Percentiles rank a stretch among this genome's conserved stretches.
These are phyloP conservation scores for Coemansia sp. DNA, from an alignment of 192 early-diverging fungal genomes.

Conservation along the genomic window DNA sequence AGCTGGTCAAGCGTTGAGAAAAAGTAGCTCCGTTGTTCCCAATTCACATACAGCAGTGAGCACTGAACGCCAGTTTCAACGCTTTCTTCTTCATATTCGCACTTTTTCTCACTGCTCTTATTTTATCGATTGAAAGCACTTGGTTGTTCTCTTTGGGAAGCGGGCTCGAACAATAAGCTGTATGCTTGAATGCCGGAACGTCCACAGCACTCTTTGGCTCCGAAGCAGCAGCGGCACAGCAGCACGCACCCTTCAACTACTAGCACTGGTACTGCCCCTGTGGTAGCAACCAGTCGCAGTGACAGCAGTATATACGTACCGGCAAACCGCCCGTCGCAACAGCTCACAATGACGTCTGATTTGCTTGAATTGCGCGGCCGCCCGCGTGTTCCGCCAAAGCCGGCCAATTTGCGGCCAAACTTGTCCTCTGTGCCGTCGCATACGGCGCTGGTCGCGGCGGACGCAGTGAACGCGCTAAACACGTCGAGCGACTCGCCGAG, in stretches of 20 bases:
- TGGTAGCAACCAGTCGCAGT: constrained; percentile 1
- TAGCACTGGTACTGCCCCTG: background rate
- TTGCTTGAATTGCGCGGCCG: constrained; percentile 42
- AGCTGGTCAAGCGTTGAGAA: too few relatives aligned
- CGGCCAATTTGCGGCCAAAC: constrained; percentile 40
- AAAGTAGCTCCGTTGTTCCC: too few relatives aligned
- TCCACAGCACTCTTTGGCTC: background rate
- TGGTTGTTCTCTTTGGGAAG: background rate
- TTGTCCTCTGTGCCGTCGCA: constrained; percentile 12
- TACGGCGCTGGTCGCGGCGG: constrained; percentile 21
- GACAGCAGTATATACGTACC: constrained; percentile 13
- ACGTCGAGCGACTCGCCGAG: constrained; percentile 26
- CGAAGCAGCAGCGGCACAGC: constrained; percentile 4
- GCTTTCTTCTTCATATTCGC: too few relatives aligned
- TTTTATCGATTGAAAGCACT: too few relatives aligned
- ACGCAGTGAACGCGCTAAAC: constrained; percentile 30
- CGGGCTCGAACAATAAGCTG: background rate
- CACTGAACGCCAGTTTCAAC: too few relatives aligned
- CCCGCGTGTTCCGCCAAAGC: constrained; percentile 51
- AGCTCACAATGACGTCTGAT: constrained; percentile 10
- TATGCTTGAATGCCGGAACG: constrained; percentile 1
- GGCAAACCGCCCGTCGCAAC: background rate
- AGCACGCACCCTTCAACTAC: constrained; percentile 3
- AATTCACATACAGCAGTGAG: too few relatives aligned
- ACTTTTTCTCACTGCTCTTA: too few relatives aligned